phyloP scores from a whole-genome alignment of 2,329 filamentous ascomycete genomes.

The Trichoderma simmonsii region DNA sequence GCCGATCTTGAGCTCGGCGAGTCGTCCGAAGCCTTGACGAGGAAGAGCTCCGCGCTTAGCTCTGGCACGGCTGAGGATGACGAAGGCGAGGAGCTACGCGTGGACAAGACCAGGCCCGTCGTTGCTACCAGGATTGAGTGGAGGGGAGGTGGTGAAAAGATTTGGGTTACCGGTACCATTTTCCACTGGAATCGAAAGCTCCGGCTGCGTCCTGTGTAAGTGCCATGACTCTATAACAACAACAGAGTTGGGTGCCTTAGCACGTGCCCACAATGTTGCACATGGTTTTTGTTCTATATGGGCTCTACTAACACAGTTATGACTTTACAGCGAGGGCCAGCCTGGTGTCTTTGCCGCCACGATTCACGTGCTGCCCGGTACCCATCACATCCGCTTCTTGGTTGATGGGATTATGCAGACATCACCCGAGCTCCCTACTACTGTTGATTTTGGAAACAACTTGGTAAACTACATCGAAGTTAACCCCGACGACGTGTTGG shows the following conservation, averaged over 20 bases:
- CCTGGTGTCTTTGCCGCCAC: conserved; percentile 69
- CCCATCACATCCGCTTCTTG: conserved; percentile 94
- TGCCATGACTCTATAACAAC: conserved; percentile 25
- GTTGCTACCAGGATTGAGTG: conserved; percentile 86
- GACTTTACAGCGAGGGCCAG: conserved; percentile 45
- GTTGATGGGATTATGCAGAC: conserved; percentile 93
- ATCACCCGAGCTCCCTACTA: conserved; percentile 82
- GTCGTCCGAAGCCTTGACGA: conserved; percentile 46
- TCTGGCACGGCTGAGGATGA: conserved; percentile 72
- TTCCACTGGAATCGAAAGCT: conserved; percentile 97
- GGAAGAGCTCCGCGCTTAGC: conserved; percentile 58
- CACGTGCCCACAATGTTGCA: not conserved
- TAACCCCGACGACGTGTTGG: conserved; percentile 65
- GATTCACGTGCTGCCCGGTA: conserved; percentile 84
- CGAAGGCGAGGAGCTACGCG: conserved; percentile 69
- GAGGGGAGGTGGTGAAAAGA: conserved; percentile 76
- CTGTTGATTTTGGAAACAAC: conserved; percentile 96
- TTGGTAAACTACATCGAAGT: conserved; percentile 98
- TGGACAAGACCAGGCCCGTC: conserved; percentile 71
- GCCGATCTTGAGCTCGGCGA: conserved; percentile 51
- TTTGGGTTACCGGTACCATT: conserved; percentile 96
- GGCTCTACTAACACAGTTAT: conserved; percentile 21
- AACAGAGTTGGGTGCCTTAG: not conserved
- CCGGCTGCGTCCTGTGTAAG: conserved; percentile 79
- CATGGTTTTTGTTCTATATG: not conserved